These are phyloP conservation scores for Phytophthora cactorum DNA, from an alignment of 352 stramenopile genomes.

Conservation along the genomic window DNA sequence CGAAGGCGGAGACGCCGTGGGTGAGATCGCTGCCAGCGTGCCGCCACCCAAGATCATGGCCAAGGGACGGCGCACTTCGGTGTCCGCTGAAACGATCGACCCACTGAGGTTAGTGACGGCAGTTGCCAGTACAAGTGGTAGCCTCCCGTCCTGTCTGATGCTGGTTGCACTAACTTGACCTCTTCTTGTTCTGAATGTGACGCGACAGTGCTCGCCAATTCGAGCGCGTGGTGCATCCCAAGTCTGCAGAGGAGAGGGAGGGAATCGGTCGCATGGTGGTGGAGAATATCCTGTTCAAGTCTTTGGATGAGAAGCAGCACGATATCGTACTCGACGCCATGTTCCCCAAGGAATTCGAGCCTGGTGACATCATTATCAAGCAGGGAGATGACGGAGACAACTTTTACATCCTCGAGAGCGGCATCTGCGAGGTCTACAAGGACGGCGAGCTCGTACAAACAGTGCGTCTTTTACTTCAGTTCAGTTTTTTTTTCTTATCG, in stretches of 20 bases:
- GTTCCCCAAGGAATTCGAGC: slow-evolving; percentile 86
- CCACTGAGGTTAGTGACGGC: slow-evolving; percentile 56
- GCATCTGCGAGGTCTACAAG: slow-evolving; percentile 92
- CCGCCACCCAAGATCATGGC: slow-evolving; percentile 67
- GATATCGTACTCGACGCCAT: slow-evolving; percentile 89
- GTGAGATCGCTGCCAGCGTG: slow-evolving; percentile 79
- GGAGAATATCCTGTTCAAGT: slow-evolving; percentile 92
- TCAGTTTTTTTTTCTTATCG: neutral
- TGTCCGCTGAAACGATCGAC: slow-evolving; percentile 90
- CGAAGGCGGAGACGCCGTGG: slow-evolving; percentile 76
- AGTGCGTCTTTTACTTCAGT: slow-evolving; percentile 33
- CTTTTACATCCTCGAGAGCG: slow-evolving; percentile 96
- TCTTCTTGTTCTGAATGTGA: slow-evolving; percentile 19
- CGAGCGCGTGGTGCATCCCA: slow-evolving; percentile 83
- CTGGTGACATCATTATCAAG: slow-evolving; percentile 85
- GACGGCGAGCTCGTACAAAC: slow-evolving; percentile 86
- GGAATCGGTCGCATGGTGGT: slow-evolving; percentile 83
- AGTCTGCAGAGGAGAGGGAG: slow-evolving; percentile 80
- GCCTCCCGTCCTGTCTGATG: slow-evolving; percentile 16
- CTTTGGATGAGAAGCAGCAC: slow-evolving; percentile 88
- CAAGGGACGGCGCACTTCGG: slow-evolving; percentile 88
- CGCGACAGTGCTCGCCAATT: slow-evolving; percentile 74
- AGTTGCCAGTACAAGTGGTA: slow-evolving; percentile 3
- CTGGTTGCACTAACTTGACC: slow-evolving; percentile 10
- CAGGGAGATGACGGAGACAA: slow-evolving; percentile 93